These are phyloP conservation scores for Prunus yedoensis DNA, from an alignment of 331 rosid species.

Conservation along the genomic window DNA sequence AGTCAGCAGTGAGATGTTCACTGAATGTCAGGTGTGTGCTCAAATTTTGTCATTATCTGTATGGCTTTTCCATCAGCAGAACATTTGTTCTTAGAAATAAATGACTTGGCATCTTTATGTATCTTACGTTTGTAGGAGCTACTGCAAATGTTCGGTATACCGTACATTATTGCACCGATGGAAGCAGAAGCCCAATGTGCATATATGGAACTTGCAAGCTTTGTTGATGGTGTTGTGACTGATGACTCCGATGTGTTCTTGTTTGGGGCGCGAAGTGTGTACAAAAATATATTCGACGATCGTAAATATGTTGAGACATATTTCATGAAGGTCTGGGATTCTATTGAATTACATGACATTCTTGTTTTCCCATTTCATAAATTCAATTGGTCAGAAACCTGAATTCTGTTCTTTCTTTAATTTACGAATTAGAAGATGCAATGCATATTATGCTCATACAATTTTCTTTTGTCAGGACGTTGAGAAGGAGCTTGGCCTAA, in stretches of 20 bases:
- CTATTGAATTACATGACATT: constrained; percentile 17
- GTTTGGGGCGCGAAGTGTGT: constrained; percentile 90
- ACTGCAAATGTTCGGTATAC: constrained; percentile 95
- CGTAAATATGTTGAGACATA: constrained; percentile 96
- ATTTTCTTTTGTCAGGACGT: constrained; percentile 56
- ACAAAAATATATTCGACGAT: constrained; percentile 96
- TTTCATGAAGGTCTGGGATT: constrained; percentile 71
- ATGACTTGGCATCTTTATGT: constrained; percentile 23
- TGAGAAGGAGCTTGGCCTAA: constrained; percentile 89
- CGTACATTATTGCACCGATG: constrained; percentile 96
- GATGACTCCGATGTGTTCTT: constrained; percentile 93
- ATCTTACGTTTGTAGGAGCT: constrained; percentile 61
- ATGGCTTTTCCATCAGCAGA: neutral
- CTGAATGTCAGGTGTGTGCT: constrained; percentile 86
- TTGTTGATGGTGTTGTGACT: constrained; percentile 98
- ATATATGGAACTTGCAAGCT: constrained; percentile 69
- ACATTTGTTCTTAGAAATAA: constrained; percentile 12
- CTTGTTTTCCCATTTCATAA: constrained; percentile 10
- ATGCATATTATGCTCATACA: neutral
- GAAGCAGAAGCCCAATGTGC: constrained; percentile 99
- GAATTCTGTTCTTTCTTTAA: neutral
- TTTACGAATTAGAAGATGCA: constrained; percentile 1
- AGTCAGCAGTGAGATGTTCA: constrained; percentile 80
- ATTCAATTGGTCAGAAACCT: neutral
- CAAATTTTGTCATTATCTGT: constrained; percentile 15